Conservation (phyloP, 78 protist species). For the Dictyostelium firmibasis region DNA sequence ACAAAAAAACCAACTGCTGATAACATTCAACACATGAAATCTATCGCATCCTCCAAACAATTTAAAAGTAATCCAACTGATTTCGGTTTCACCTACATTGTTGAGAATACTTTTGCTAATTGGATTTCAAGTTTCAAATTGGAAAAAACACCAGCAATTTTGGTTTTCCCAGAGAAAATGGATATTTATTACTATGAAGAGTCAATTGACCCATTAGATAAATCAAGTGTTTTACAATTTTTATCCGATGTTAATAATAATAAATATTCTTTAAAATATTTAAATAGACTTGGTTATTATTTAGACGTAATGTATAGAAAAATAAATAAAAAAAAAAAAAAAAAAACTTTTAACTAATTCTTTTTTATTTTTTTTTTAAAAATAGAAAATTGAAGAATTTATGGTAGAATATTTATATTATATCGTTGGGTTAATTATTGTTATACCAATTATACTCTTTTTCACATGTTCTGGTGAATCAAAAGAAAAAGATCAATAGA, state of each 20-base stretch:
- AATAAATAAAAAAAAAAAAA: neutral
- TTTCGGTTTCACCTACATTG: constrained; percentile 12
- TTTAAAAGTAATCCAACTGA: constrained; percentile 5
- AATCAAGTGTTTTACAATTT: neutral
- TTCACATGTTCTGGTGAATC: neutral
- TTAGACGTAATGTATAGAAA: neutral
- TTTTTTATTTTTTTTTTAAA: neutral
- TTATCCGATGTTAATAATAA: neutral
- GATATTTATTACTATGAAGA: constrained; percentile 55
- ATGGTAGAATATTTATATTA: neutral
- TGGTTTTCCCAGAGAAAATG: constrained; percentile 13
- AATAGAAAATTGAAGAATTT: neutral
- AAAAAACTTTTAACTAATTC: neutral
- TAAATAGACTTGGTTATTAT: constrained; percentile 5
- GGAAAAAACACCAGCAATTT: constrained; percentile 29
- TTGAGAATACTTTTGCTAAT: neutral
- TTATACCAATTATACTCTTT: neutral
- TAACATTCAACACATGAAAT: constrained; percentile 11
- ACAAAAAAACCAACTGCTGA: neutral
- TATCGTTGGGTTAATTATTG: neutral
- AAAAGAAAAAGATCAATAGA: constrained; percentile 1
- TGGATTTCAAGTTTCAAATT: constrained; percentile 14
- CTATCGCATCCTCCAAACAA: neutral
- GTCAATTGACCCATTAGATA: neutral
- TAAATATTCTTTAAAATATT: constrained; percentile 12